Conservation (phyloP, 176 grass and related monocot species). For the Avena sativa region DNA sequence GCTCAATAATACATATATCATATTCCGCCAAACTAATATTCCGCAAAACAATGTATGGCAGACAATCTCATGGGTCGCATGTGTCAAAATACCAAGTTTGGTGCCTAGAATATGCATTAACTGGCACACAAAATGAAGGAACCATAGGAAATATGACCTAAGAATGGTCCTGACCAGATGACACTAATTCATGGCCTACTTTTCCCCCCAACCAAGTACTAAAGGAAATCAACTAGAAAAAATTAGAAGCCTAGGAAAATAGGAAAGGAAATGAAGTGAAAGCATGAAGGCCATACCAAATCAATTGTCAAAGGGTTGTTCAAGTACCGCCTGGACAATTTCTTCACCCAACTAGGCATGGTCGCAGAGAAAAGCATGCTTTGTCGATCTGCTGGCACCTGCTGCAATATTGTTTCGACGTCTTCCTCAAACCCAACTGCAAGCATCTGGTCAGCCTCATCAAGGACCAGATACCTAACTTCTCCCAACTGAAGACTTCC, state of each 20-base stretch:
- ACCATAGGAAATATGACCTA: background rate
- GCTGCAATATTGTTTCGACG: slow-evolving; percentile 96
- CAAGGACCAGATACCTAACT: slow-evolving; percentile 88
- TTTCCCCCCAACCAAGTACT: background rate
- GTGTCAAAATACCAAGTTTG: slow-evolving; percentile 1
- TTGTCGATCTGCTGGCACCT: slow-evolving; percentile 70
- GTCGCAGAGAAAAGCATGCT: slow-evolving; percentile 99
- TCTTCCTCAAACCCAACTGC: slow-evolving; percentile 99
- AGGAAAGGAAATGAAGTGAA: slow-evolving; percentile 24
- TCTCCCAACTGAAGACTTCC: slow-evolving; percentile 80
- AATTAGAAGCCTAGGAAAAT: background rate
- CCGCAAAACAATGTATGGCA: background rate
- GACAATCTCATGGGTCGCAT: background rate
- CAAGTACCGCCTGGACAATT: slow-evolving; percentile 81
- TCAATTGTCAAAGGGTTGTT: slow-evolving; percentile 95
- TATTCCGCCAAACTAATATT: no score
- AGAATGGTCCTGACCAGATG: slow-evolving; percentile 24
- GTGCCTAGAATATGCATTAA: slow-evolving; percentile 5
- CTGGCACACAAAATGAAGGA: slow-evolving; percentile 7
- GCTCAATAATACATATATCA: no score
- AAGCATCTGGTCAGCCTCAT: slow-evolving; percentile 99
- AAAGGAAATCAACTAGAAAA: background rate
- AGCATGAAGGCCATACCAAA: slow-evolving; percentile 58
- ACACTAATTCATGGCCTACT: slow-evolving; percentile 5
- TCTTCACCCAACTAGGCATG: slow-evolving; percentile 98